Evolutionary conservation across 352 stramenopile genomes (phyloP), one percentile per base, ranked within the genome.

Genomic region (Blastocystis hominis): DNA sequence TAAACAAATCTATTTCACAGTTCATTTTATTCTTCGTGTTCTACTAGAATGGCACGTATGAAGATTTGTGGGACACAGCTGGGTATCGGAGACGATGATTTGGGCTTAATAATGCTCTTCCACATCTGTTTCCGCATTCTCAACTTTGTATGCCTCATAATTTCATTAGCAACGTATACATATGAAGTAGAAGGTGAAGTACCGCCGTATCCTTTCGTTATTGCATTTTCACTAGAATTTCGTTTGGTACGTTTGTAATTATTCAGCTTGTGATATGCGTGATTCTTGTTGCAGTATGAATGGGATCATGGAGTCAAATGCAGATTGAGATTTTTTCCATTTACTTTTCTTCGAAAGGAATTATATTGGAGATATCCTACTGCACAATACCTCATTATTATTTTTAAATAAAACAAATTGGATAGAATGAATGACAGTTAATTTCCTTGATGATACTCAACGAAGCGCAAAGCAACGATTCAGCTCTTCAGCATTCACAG

Each of bases 321-420:
- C 63, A 80, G 70, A 10, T 80, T 9, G 70, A 80, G 63, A 6
- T 80, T 42, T 30, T 34, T 17, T 42, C 36, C 9, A 63, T 40
- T 5, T 36, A 61, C 46, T 46, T 64, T 24, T 80, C 70, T 20
- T n/a, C 30, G 20, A 46, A 40, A 20, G 70, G 70, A 62, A 17
- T 80, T 42, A 64, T 80, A n/a, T 20, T 80, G 53, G 70, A 80
- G 38, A 80, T 80, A 80, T 80, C 70, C 70, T 64, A 13, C 9
- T 13, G 3, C 34, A 61, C 4, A 9, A 38, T 56, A 20, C 36
- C 42, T 34, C n/a, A 20, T 34, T 64, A 15, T 17, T 63, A 34
- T 15, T 24, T 56, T 42, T 76, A 34, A 17, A 50, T n/a, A 24
- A 76, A 76, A 17, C 64, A 42, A 46, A 76, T 15, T 56, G 42